Percentiles rank a stretch among this genome's conserved stretches.
These are phyloP conservation scores for Hypoxylon sp. DNA, from an alignment of 2,329 filamentous ascomycete genomes.

Conservation along the genomic window DNA sequence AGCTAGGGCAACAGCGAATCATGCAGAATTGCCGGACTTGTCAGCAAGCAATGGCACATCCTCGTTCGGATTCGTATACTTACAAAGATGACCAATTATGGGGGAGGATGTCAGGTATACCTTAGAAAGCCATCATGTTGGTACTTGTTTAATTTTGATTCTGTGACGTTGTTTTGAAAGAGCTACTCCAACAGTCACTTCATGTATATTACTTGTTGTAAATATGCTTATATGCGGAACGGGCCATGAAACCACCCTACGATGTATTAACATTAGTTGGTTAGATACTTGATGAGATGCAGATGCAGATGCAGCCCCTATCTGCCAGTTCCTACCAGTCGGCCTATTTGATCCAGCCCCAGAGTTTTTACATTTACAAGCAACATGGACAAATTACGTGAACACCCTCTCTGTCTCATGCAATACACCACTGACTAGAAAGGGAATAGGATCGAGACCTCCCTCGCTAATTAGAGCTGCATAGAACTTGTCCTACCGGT, in stretches of 20 bases:
- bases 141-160: conserved; percentile 16
- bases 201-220: conserved; percentile 1
- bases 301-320: not conserved
- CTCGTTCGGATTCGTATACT: conserved; percentile 15
- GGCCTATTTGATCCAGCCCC: not conserved
- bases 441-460: not conserved
- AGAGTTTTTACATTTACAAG: conserved; percentile 5
- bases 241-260: not conserved
- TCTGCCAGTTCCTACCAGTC: not conserved
- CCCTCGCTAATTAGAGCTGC: not conserved
- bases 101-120: conserved; percentile 27
- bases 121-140: conserved; percentile 7
- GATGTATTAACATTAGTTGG: not conserved
- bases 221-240: not conserved
- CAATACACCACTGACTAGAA: not conserved
- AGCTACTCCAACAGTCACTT: conserved; percentile 2
- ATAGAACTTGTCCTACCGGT: not conserved
- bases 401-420: not conserved
- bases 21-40: conserved; percentile 24
- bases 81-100: conserved; percentile 21
- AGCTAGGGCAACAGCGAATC: conserved; percentile 20
- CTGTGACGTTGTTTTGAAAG: conserved; percentile 8
- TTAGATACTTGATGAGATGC: conserved; percentile 1
- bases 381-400: not conserved
- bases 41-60: conserved; percentile 20